phyloP scores from a whole-genome alignment of 176 grass and related monocot genomes.

The Carex littledalei region DNA sequence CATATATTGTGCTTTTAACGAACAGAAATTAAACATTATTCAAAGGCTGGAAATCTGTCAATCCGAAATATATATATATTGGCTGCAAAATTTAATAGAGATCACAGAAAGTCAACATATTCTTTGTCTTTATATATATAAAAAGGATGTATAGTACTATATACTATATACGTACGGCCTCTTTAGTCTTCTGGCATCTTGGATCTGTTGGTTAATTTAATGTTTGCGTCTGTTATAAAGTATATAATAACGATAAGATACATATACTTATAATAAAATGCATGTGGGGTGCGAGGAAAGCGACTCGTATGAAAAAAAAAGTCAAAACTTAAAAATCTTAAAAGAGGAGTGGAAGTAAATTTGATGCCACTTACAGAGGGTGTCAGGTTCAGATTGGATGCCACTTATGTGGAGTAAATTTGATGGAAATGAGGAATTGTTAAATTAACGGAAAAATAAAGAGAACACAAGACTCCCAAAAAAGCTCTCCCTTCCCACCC shows the following conservation, averaged over 20 bases:
- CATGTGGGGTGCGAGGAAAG: background rate
- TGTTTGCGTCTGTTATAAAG: background rate
- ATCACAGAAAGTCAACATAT: background rate
- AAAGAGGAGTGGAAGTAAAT: background rate
- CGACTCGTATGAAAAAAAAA: background rate
- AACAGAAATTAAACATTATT: background rate
- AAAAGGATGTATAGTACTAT: background rate
- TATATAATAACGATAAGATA: background rate
- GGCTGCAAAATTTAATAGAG: background rate
- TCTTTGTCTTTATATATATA: background rate
- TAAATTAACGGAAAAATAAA: no score
- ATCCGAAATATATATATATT: background rate
- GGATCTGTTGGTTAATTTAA: background rate
- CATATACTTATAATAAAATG: background rate
- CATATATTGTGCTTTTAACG: background rate
- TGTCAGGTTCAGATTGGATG: no score
- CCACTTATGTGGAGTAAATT: no score
- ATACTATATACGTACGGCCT: background rate
- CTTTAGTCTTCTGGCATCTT: background rate
- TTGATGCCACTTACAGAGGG: no score
- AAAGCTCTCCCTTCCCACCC: no score
- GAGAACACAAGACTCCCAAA: no score
- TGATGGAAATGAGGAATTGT: no score
- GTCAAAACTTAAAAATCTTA: background rate
- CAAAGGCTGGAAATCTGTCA: background rate